A percentile compares a stretch with the other conserved stretches of the same genome.
phyloP scores from a whole-genome alignment of 352 stramenopile species.

The Phytophthora uliginosa region DNA sequence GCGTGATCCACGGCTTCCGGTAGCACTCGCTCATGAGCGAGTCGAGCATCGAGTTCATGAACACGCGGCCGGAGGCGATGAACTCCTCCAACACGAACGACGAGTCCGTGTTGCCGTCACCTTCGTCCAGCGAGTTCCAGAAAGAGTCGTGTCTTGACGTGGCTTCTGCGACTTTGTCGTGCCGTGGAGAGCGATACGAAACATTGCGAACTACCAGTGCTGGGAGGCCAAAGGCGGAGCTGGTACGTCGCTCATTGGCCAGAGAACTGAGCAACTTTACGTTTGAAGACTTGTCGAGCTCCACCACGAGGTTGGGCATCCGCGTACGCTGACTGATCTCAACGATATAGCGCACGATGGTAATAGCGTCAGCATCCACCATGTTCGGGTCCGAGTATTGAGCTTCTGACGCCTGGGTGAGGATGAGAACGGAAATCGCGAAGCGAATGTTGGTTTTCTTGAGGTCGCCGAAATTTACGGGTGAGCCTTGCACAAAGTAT shows the following conservation, averaged over 20 bases:
- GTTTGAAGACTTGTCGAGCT: conserved; percentile 80
- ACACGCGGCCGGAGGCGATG: conserved; percentile 77
- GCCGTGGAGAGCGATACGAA: conserved; percentile 58
- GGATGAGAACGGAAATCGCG: conserved; percentile 70
- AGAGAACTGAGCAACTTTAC: conserved; percentile 84
- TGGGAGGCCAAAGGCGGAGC: conserved; percentile 50
- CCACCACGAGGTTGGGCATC: conserved; percentile 81
- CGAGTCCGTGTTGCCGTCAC: conserved; percentile 36
- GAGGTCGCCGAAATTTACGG: conserved; percentile 80
- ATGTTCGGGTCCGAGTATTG: conserved; percentile 84
- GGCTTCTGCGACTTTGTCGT: conserved; percentile 19
- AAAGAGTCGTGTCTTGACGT: conserved; percentile 56
- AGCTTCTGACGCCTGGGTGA: conserved; percentile 57
- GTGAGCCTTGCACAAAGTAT: conserved; percentile 78
- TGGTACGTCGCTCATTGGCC: conserved; percentile 58
- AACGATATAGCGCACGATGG: conserved; percentile 83
- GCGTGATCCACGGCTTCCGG: conserved; percentile 77
- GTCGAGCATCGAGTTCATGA: conserved; percentile 80
- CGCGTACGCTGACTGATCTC: conserved; percentile 75
- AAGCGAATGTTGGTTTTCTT: conserved; percentile 72
- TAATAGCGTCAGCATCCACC: conserved; percentile 87
- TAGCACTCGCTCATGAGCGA: conserved; percentile 86
- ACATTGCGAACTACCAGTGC: conserved; percentile 48
- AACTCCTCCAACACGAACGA: conserved; percentile 78
- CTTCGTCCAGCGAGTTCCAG: conserved; percentile 48